phyloP scores from a whole-genome alignment of 768 basidiomycete species.

The Clitopilus passeckerianus region DNA sequence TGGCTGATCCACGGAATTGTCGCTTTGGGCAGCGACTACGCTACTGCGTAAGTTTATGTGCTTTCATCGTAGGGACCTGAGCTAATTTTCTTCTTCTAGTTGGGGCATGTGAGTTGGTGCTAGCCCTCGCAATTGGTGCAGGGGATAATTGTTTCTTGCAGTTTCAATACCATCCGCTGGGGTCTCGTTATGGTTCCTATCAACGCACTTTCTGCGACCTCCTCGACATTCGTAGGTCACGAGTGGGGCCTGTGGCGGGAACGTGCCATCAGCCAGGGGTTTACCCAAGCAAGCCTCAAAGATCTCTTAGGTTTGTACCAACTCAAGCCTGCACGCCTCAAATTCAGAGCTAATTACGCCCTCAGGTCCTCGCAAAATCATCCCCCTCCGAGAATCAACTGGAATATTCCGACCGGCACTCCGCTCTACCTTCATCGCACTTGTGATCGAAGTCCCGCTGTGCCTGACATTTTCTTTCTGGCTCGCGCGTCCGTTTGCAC shows the following conservation, averaged over 20 bases:
- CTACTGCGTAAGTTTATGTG: slow-evolving; percentile 16
- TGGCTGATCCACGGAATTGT: slow-evolving; percentile 19
- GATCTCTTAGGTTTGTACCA: background rate
- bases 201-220: slow-evolving; percentile 14
- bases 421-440: slow-evolving; percentile 9
- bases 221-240: slow-evolving; percentile 18
- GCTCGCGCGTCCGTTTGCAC: slow-evolving; percentile 15
- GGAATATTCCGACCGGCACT: slow-evolving; percentile 11
- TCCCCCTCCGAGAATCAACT: background rate
- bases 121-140: background rate
- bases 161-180: slow-evolving; percentile 21
- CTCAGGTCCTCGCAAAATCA: background rate
- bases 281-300: background rate
- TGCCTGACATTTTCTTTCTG: slow-evolving; percentile 14
- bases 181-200: slow-evolving; percentile 20
- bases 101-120: slow-evolving; percentile 2
- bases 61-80: background rate
- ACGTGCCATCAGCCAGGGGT: background rate
- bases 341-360: background rate
- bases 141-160: background rate
- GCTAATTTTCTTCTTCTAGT: background rate
- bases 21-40: slow-evolving; percentile 16
- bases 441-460: slow-evolving; percentile 14
- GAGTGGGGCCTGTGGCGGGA: slow-evolving; percentile 14
- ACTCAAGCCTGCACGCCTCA: background rate